Base-by-base conservation (phyloP, 139 green algal genomes). In the Coelastrella sp. region DNA sequence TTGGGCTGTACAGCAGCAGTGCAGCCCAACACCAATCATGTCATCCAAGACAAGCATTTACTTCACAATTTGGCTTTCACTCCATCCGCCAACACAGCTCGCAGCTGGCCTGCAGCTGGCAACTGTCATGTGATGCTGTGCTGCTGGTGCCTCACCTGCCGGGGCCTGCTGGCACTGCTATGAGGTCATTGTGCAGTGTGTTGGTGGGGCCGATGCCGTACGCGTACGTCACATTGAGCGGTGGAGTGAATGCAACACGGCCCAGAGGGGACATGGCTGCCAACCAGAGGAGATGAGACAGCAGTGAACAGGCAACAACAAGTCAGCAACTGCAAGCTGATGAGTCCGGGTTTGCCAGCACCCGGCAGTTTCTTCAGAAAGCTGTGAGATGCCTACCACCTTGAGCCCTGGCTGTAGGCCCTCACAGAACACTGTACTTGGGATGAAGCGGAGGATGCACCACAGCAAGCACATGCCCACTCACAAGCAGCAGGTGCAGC, bases 161-260 rank as follows among this genome's bases (percentile, higher is more conserved):
- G 1, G 84, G 84, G 10, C 84, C 84, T 17, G 84, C 84, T 56
- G 84, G 84, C 49, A 81, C 84, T 49, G 84, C 84, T 12, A 88
- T 68, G 12, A 88, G 35, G 20, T 88, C 82, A 12, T 57, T 88
- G 9, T 80, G 56, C 7, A 88, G 24, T 58, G 15, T 83, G 49
- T 80, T 57, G 4, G 22, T n/a, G 1, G 78, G 35, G 12, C 35
- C 35, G 10, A 87, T 19, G 12, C 78, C 27, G 27, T 88, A 88
- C 49, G 80, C 27, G 68, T 88, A 88, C 6, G 56, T 57, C 66
- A 88, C 84, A 15, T 8, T 10, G 20, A 20, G 14, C 7, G 84
- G 84, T 14, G 84, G 84, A 11, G 66, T 81, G 66, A 88, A 88
- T 57, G 58, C 60, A 24, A 88, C 84, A 7, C 35, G 49, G 5